Evolutionary conservation across 345 rosid genomes (phyloP).

Genomic region (Gossypium stocksii): DNA sequence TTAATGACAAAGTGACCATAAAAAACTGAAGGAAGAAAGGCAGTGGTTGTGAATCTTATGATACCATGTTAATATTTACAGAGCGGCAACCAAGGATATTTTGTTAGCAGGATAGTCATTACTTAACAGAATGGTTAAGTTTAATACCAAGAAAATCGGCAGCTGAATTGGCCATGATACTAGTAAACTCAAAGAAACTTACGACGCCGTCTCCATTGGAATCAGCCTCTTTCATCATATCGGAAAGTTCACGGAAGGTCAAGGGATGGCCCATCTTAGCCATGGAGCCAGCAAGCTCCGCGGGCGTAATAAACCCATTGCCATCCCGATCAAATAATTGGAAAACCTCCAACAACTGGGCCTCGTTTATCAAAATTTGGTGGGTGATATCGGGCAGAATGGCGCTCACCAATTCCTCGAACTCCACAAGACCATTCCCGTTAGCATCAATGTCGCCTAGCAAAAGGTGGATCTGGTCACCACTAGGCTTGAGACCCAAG

Average conservation of each 20-base stretch:
- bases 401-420: slow-evolving; percentile 66
- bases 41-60: not conserved
- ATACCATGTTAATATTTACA: too few species aligned
- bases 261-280: slow-evolving; percentile 82
- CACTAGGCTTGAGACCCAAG: slow-evolving; percentile 75
- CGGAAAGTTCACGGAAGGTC: slow-evolving; percentile 62
- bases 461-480: slow-evolving; percentile 63
- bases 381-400: slow-evolving; percentile 70
- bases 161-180: slow-evolving; percentile 75
- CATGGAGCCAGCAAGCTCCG: slow-evolving; percentile 74
- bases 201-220: slow-evolving; percentile 86
- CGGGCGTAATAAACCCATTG: slow-evolving; percentile 65
- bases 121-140: not conserved
- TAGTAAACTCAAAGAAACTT: slow-evolving; percentile 72
- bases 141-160: slow-evolving; percentile 62
- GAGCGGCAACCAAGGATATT: too few species aligned
- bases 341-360: slow-evolving; percentile 59
- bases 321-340: slow-evolving; percentile 66
- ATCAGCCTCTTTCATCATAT: slow-evolving; percentile 89
- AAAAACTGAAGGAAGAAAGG: not conserved
- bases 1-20: not conserved
- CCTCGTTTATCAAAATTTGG: slow-evolving; percentile 55
- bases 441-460: slow-evolving; percentile 68
- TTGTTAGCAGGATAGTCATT: too few species aligned
- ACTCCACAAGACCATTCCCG: slow-evolving; percentile 73